Base-by-base conservation (phyloP, 805 yeast species). In the Suhomyces vadensis region DNA sequence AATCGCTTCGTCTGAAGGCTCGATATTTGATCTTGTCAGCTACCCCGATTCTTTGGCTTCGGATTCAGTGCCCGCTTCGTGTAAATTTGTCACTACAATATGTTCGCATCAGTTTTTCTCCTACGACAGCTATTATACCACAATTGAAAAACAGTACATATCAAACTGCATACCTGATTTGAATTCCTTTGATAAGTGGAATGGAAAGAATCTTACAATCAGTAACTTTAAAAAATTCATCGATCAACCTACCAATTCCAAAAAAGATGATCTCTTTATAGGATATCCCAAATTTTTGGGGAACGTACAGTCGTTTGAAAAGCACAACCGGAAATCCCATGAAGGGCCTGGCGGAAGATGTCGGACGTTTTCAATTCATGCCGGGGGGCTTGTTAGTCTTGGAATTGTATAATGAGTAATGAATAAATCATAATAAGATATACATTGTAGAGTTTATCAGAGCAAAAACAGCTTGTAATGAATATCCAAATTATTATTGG, bases 141-240 rank as follows among this genome's bases (percentile, higher is more conserved):
- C 55, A 9, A 37, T 56, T 25, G 76, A 71, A 42, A 64, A 66
- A 50, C 63, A 59, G 43, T 69, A 63, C 50, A 67, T 71, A 16
- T 58, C 63, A 27, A 63, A 62, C 44, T 70, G 75, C 49, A 51
- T 69, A 9, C 74, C 73, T 1, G 56, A 53, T 35, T 57, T 71
- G 42, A 67, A 68, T 48, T 64, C 73, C 8, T 70, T 41, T 48
- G 75, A 69, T 47, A 63, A 55, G 44, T 71, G 76, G 76, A 47
- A 41, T 33, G 50, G 49, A 23, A 47, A 42, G 29, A 23, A 19
- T 16, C 13, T 47, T 8, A 50, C 53, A 4, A 31, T 50, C 31
- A 43, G 51, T 22, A 41, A 44, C 36, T 41, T 19, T 21, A 19
- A 31, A 20, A 13, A n/a, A 6, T 47, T 49, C 22, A 19, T 45